Conservation (phyloP, 1,139 yeast species). For the Lodderomyces theae region DNA sequence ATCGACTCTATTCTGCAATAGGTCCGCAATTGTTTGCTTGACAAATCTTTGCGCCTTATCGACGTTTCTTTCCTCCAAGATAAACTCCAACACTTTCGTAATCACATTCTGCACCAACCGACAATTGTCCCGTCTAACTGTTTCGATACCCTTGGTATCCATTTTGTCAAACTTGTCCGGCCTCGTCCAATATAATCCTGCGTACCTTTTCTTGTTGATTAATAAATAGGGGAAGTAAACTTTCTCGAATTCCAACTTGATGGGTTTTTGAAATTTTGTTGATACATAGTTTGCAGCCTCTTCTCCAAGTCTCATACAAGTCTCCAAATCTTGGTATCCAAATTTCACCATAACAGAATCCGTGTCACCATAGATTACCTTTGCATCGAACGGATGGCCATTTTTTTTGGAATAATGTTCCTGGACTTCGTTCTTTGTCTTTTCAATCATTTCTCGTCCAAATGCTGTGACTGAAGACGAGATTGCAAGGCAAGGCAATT, state of each 20-base stretch:
- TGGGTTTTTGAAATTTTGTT: slow-evolving; percentile 74
- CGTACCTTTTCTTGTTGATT: slow-evolving; percentile 94
- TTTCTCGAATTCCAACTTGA: slow-evolving; percentile 93
- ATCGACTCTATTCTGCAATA: slow-evolving; percentile 88
- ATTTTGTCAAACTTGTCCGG: slow-evolving; percentile 89
- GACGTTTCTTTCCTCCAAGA: slow-evolving; percentile 88
- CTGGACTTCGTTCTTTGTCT: slow-evolving; percentile 84
- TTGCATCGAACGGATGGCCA: slow-evolving; percentile 79
- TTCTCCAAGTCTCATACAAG: slow-evolving; percentile 88
- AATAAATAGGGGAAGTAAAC: slow-evolving; percentile 92
- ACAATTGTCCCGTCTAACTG: slow-evolving; percentile 97
- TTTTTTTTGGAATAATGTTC: slow-evolving; percentile 71
- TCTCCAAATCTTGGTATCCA: slow-evolving; percentile 77
- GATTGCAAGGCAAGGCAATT: slow-evolving; percentile 92
- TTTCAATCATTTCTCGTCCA: slow-evolving; percentile 96
- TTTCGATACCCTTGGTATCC: slow-evolving; percentile 98
- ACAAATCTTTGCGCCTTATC: slow-evolving; percentile 82
- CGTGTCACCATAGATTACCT: slow-evolving; percentile 96
- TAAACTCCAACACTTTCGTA: slow-evolving; percentile 82
- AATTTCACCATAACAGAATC: slow-evolving; percentile 99
- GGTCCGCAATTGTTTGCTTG: slow-evolving; percentile 83
- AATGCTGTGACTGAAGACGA: slow-evolving; percentile 94
- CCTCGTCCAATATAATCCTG: slow-evolving; percentile 94
- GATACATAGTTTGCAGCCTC: slow-evolving; percentile 94
- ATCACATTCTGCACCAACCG: slow-evolving; percentile 91